Evolutionary conservation across 2,329 filamentous ascomycete species (phyloP), one percentile per base, ranked within the genome.

Genomic region (Microcera coccophila): DNA sequence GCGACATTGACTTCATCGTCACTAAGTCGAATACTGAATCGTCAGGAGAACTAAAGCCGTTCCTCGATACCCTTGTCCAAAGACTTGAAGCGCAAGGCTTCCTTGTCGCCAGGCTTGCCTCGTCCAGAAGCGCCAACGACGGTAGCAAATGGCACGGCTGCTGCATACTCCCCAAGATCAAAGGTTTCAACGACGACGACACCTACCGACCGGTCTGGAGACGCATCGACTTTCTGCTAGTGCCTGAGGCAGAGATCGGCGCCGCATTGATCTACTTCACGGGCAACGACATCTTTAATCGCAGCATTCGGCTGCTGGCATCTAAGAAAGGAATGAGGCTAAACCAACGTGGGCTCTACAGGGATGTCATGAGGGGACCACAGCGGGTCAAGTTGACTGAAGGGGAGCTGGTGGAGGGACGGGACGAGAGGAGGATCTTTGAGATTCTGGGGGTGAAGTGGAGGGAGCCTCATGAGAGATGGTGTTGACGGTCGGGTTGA

Each of bases 251-350:
- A 2, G 84, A 95, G 63, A 74, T 89, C 38, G 91, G 91, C 1
- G 90, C 87, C 0, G 90, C 90, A 1, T 62, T 96, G 48, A 77
- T 96, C n/a, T 96, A 96, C 61, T 97, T 96, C 59, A 96, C 91
- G 0, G 91, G 91, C 1, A 93, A 96, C 54, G 90, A 95, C 61
- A 85, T 95, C 24, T 96, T 96, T 69, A 96, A 96, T 63, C 75
- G 90, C 14, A 94, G 87, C 59, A 79, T 96, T 62, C 72, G 91
- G 50, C 67, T 94, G 14, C 64, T 96, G 50, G 89, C 90, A 12
- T 79, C 81, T 29, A 89, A 81, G 65, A 93, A 87, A 66, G 79
- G 81, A 0, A 90, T 94, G 87, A 70, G 86, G 38, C 62, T 97
- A 41, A 96, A 95, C 54, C 90, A 96, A 65, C 73, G 78, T 21